phyloP scores from a whole-genome alignment of 2,329 filamentous ascomycete genomes.

The Colletotrichum horii region DNA sequence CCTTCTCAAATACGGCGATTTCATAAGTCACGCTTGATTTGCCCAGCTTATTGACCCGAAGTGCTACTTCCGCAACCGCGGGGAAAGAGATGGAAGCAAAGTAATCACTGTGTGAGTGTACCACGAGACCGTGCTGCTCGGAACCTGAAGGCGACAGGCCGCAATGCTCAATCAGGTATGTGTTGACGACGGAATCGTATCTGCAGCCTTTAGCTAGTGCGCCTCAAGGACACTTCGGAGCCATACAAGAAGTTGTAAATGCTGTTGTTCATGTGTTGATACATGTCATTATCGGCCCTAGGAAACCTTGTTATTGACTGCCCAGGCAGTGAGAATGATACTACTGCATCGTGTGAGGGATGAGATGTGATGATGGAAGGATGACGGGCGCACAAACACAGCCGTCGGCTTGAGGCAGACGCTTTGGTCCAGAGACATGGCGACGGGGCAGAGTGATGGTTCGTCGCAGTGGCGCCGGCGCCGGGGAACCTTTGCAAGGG shows the following conservation, averaged over 20 bases:
- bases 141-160: conserved; percentile 73
- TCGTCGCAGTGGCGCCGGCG: background rate
- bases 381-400: background rate
- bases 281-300: conserved; percentile 95
- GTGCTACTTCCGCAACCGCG: conserved; percentile 77
- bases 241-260: conserved; percentile 79
- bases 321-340: background rate
- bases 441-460: background rate
- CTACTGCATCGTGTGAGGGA: background rate
- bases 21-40: conserved; percentile 91
- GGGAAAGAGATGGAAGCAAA: conserved; percentile 84
- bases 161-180: conserved; percentile 83
- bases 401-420: background rate
- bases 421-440: background rate
- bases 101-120: conserved; percentile 85
- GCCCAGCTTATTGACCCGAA: conserved; percentile 84
- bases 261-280: conserved; percentile 90
- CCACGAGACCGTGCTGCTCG: conserved; percentile 80
- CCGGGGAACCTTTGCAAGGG: conserved; percentile 2
- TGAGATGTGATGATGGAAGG: conserved; percentile 14
- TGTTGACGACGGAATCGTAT: conserved; percentile 90
- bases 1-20: conserved; percentile 82
- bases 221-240: background rate
- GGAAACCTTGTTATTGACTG: conserved; percentile 17
- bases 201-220: conserved; percentile 38